phyloP scores from a whole-genome alignment of 768 basidiomycete species.

The Auriculariales sp. region DNA sequence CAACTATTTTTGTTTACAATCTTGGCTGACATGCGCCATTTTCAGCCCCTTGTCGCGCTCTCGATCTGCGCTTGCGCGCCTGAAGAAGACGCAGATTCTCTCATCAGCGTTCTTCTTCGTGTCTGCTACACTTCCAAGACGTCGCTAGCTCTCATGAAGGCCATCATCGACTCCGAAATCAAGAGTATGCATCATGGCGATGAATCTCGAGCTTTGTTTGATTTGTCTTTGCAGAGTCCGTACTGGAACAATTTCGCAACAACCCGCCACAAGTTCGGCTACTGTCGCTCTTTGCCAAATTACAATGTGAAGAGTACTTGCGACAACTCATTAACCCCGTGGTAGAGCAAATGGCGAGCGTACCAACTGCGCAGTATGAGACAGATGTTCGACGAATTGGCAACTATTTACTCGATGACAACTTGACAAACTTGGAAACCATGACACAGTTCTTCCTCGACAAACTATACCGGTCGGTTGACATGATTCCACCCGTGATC shows the following conservation, averaged over 20 bases:
- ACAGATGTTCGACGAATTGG: conserved; percentile 51
- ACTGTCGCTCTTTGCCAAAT: conserved; percentile 69
- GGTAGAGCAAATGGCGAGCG: conserved; percentile 56
- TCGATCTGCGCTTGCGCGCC: conserved; percentile 84
- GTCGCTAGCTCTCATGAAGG: conserved; percentile 61
- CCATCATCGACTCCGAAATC: conserved; percentile 78
- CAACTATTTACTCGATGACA: conserved; percentile 49
- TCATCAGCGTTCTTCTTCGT: conserved; percentile 74
- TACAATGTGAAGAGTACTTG: conserved; percentile 90
- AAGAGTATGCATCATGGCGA: conserved; percentile 32
- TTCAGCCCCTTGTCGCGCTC: conserved; percentile 54
- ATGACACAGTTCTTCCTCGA: conserved; percentile 65
- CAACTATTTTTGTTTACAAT: not conserved
- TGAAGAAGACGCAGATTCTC: conserved; percentile 51
- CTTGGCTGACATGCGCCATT: too few relatives aligned
- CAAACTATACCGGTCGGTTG: not conserved
- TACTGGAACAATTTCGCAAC: conserved; percentile 56
- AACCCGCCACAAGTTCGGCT: conserved; percentile 83
- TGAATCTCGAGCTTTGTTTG: not conserved
- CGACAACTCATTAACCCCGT: conserved; percentile 65
- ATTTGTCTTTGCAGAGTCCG: not conserved
- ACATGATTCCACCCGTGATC: not conserved
- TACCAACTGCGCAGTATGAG: conserved; percentile 69
- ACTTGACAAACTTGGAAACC: conserved; percentile 54
- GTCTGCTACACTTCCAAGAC: conserved; percentile 67